phyloP scores from a whole-genome alignment of 306 rosid genomes.

The Cucumis sativus region DNA sequence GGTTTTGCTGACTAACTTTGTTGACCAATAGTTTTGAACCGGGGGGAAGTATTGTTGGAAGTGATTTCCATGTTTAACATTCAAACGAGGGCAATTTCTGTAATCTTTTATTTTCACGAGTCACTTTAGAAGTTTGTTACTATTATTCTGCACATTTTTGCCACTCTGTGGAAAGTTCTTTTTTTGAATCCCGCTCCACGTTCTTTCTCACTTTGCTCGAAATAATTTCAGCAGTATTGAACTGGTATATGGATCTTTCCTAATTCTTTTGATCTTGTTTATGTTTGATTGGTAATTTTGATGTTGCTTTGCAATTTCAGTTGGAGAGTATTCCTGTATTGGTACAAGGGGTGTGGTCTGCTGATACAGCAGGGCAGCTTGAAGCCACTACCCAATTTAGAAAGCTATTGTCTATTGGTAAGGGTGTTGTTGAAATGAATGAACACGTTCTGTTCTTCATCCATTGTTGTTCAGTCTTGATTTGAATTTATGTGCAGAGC shows the following conservation, averaged over 20 bases:
- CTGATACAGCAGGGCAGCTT: slow-evolving; percentile 32
- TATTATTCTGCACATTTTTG: neutral
- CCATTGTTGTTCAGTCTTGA: neutral
- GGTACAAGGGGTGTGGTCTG: slow-evolving; percentile 49
- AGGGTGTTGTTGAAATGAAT: neutral
- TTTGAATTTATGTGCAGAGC: slow-evolving; percentile 20
- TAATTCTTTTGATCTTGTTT: neutral
- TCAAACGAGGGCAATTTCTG: neutral
- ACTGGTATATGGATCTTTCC: neutral
- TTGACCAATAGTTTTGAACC: neutral
- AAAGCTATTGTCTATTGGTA: slow-evolving; percentile 50
- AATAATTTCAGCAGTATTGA: neutral
- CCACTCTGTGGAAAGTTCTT: neutral
- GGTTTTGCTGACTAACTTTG: neutral
- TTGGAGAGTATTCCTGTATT: slow-evolving; percentile 44
- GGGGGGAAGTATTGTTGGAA: neutral
- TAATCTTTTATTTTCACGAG: neutral
- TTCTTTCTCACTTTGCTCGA: neutral
- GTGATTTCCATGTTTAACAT: neutral
- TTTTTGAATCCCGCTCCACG: neutral
- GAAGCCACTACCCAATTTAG: slow-evolving; percentile 57
- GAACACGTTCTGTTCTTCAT: neutral
- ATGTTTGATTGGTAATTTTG: neutral
- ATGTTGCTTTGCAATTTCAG: slow-evolving; percentile 10
- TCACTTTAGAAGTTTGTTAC: neutral